These are phyloP conservation scores for Sophora flavescens DNA, from an alignment of 306 rosid genomes.

Conservation along the genomic window DNA sequence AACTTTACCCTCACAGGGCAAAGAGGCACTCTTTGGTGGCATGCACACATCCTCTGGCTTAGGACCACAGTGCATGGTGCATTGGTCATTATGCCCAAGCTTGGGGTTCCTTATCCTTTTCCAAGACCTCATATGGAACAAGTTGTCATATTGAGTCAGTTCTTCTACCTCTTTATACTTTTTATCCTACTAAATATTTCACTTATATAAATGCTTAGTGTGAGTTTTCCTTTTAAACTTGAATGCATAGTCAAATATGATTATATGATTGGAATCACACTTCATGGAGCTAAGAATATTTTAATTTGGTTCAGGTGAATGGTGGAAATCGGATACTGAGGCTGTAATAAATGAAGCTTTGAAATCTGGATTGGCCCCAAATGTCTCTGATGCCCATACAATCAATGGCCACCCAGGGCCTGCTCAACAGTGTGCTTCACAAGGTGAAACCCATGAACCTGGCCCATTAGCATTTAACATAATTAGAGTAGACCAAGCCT, in stretches of 20 bases:
- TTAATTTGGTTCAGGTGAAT: conserved; percentile 72
- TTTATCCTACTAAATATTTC: background rate
- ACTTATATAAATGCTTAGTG: background rate
- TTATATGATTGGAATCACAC: background rate
- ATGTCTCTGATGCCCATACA: conserved; percentile 90
- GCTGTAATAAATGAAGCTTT: conserved; percentile 78
- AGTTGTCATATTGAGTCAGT: conserved; percentile 66
- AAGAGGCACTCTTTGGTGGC: conserved; percentile 93
- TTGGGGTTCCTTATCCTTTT: conserved; percentile 92
- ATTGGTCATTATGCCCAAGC: conserved; percentile 77
- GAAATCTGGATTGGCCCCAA: conserved; percentile 81
- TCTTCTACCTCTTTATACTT: background rate
- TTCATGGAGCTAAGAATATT: conserved; percentile 1
- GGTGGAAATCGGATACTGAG: conserved; percentile 97
- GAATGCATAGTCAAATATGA: background rate
- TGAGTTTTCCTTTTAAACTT: background rate
- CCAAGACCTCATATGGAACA: conserved; percentile 75
- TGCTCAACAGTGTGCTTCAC: conserved; percentile 57
- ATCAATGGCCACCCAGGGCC: conserved; percentile 79
- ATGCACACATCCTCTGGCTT: conserved; percentile 93
- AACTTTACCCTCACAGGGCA: conserved; percentile 89
- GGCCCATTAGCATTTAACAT: background rate
- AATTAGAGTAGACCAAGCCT: background rate
- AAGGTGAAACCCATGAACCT: conserved; percentile 55
- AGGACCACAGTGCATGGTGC: conserved; percentile 90